These are phyloP conservation scores for Colletotrichum sp. DNA, from an alignment of 2,329 filamentous ascomycete species.

Conservation along the genomic window DNA sequence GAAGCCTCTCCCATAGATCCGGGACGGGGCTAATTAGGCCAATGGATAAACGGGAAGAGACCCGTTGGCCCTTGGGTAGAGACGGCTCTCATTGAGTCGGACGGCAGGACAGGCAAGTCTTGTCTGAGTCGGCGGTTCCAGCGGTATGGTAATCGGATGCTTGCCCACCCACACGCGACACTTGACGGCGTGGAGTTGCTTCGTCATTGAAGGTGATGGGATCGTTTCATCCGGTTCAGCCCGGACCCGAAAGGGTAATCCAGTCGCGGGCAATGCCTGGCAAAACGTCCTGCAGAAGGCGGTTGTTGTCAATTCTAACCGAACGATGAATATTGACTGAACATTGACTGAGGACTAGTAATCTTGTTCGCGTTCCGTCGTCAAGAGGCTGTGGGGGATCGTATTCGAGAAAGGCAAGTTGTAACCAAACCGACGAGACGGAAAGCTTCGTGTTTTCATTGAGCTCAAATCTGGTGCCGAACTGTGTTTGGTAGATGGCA, in stretches of 20 bases:
- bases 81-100: not conserved
- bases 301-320: not conserved
- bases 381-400: not conserved
- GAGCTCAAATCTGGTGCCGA: not conserved
- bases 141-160: not conserved
- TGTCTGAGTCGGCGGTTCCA: not conserved
- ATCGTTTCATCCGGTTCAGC: conserved; percentile 2
- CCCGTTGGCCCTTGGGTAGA: not conserved
- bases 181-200: not conserved
- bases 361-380: not conserved
- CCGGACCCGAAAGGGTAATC: not conserved
- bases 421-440: not conserved
- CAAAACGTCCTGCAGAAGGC: not conserved
- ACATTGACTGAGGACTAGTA: not conserved
- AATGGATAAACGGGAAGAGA: not conserved
- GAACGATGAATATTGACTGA: not conserved
- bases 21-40: not conserved
- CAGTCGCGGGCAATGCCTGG: not conserved
- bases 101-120: not conserved
- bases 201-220: not conserved
- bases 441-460: not conserved
- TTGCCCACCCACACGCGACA: conserved; percentile 9
- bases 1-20: not conserved
- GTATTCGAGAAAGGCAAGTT: not conserved
- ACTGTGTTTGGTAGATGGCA: not conserved